A percentile compares a stretch with the other conserved stretches of the same genome.
phyloP scores from a whole-genome alignment of 2,329 filamentous ascomycete species.

The Periconia macrospinosa region DNA sequence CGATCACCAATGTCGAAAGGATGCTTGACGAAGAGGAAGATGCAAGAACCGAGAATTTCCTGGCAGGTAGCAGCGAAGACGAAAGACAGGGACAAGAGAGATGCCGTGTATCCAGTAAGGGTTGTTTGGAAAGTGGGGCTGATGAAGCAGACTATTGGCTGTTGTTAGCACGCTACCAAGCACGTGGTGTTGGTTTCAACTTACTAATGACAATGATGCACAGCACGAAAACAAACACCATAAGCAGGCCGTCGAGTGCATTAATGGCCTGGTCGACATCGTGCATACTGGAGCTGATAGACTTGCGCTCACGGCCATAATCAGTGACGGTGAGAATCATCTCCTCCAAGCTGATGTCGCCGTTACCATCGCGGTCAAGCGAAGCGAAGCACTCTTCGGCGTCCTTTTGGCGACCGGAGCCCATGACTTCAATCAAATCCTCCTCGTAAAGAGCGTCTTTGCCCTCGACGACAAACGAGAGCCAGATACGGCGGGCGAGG shows the following conservation, averaged over 20 bases:
- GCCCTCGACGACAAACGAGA: constrained; percentile 94
- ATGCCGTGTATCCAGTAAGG: constrained; percentile 85
- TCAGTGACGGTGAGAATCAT: constrained; percentile 88
- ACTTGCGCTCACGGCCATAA: constrained; percentile 81
- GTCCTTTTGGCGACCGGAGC: constrained; percentile 69
- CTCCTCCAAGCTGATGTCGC: constrained; percentile 92
- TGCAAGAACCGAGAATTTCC: constrained; percentile 96
- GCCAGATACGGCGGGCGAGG: constrained; percentile 93
- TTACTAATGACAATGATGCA: constrained; percentile 80
- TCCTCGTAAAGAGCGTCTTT: constrained; percentile 76
- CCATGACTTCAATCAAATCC: constrained; percentile 87
- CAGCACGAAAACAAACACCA: constrained; percentile 78
- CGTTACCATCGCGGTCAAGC: constrained; percentile 86
- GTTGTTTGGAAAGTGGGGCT: constrained; percentile 83
- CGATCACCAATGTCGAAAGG: constrained; percentile 95
- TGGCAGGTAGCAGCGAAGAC: constrained; percentile 90
- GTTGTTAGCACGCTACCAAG: constrained; percentile 19
- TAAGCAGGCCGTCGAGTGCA: constrained; percentile 84
- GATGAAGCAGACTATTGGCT: constrained; percentile 72
- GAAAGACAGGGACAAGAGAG: constrained; percentile 93
- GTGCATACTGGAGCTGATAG: constrained; percentile 91
- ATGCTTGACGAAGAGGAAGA: constrained; percentile 98
- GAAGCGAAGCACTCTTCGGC: constrained; percentile 83
- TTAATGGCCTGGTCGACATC: constrained; percentile 94
- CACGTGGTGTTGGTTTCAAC: constrained; percentile 26